Evolutionary conservation across 768 basidiomycete genomes (phyloP), one percentile per base, ranked within the genome.

Genomic region (Mycena metata): DNA sequence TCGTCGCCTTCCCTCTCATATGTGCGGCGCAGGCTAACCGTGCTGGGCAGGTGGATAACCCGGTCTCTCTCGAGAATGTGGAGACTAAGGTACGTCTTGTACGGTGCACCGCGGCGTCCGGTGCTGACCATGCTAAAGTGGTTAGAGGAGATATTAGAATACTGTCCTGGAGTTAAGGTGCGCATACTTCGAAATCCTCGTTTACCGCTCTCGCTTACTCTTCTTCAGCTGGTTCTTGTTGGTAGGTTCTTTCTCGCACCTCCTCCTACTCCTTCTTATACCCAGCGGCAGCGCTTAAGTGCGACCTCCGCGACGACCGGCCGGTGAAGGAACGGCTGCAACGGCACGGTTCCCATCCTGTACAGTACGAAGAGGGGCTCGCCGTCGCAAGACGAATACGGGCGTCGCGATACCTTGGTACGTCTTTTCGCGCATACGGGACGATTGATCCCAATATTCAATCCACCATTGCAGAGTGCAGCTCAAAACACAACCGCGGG

Each of bases 101-200:
- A 16, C 16, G 43, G 26, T 33, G 13, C 47, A n/a, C 5, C 35
- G 23, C 39, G 15, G 45, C 16, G 23, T 54, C 43, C 26, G 42
- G 17, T 56, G 33, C 58, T 58, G 21, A 26, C 66, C 17, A 21
- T 60, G 39, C 10, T 39, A 39, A 75, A 97, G 95, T 98, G 96
- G 96, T 85, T 98, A 63, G 92, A 96, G 52, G 96, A 98, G 77
- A 92, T 98, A 41, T 76, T 95, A 55, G 92, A 98, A 79, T 91
- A 95, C 74, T 98, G 96, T 80, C 94, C 95, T 16, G 97, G 96
- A 11, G 97, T 99, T 56, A 98, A 97, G 88, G 90, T 96, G 65
- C 73, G 84, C 58, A 16, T 59, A 66, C 45, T 55, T 26, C 21
- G 30, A 30, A 3, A 6, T 62, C 19, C 63, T 43, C 35, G n/a